A percentile compares a stretch with the other conserved stretches of the same genome.
These are phyloP conservation scores for Amanita muscaria DNA, from an alignment of 768 basidiomycete genomes.

Conservation along the genomic window DNA sequence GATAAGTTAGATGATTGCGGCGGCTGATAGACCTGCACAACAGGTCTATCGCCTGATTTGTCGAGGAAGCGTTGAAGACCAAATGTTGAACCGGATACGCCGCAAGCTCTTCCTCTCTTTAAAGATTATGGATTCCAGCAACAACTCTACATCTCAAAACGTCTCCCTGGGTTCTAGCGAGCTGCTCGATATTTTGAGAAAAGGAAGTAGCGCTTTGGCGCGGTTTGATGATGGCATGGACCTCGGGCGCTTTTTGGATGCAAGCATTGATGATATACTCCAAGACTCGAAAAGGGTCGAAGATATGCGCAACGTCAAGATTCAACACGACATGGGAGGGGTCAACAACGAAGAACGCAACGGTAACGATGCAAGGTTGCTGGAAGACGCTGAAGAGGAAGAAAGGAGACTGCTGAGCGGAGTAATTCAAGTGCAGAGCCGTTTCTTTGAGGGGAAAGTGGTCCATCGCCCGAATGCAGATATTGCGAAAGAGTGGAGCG, in stretches of 20 bases:
- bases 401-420: constrained; percentile 42
- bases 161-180: constrained; percentile 32
- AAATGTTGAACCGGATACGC: constrained; percentile 64
- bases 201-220: constrained; percentile 47
- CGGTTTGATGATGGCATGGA: constrained; percentile 27
- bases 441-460: constrained; percentile 49
- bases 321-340: constrained; percentile 32
- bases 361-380: constrained; percentile 17
- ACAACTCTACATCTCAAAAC: constrained; percentile 17
- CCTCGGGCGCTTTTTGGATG: constrained; percentile 34
- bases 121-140: constrained; percentile 51
- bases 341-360: constrained; percentile 9
- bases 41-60: constrained; percentile 66
- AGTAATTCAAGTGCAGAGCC: constrained; percentile 48
- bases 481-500: constrained; percentile 38
- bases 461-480: constrained; percentile 27
- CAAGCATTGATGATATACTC: constrained; percentile 36
- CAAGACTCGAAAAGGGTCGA: constrained; percentile 36
- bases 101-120: constrained; percentile 61
- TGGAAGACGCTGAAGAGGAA: constrained; percentile 43
- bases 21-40: not conserved
- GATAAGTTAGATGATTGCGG: not conserved
- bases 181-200: constrained; percentile 47
- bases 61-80: constrained; percentile 64
- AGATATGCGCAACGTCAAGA: constrained; percentile 32